Base-by-base conservation (phyloP, 805 yeast species). In the Cyberlindnera maritima region DNA sequence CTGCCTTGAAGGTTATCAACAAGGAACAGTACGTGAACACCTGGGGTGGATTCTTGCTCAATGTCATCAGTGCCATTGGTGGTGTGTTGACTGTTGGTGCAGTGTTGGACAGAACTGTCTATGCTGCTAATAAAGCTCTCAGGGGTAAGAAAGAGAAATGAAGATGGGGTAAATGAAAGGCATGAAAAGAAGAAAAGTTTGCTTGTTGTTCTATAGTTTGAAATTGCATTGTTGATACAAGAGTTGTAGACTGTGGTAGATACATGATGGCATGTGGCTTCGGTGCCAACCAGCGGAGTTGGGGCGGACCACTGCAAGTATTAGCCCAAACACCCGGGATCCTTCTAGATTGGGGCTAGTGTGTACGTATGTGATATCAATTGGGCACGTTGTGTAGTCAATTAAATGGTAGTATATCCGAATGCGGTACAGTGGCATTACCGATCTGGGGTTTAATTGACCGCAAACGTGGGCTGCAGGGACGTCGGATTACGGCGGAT, bases 31-130 rank as follows among this genome's bases (percentile, higher is more conserved):
- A 72, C 48, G 63, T 65, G 15, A 85, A 83, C 62, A 76, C 94
- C 2, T 86, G 94, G 83, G 83, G 91, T 26, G 87, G 90, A 2
- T 90, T 91, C 62, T 59, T 89, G 21, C 70, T 90, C 49, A 89
- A 91, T 31, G 88, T 87, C 23, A 80, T 94, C 55, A 85, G 96
- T 46, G 88, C 95, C 8, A 76, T 92, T 35, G 98, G 97, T 10
- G 97, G 98, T 40, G 90, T 94, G 11, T 72, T 94, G 49, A 91
- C 97, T 23, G 90, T 92, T 23, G 98, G 96, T 10, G 85, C 97
- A 0, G 80, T 91, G 32, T 66, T 91, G 39, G 99, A 94, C 65
- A 79, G 89, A 49, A 82, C 95, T 3, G 85, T 90, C 4, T 90
- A 88, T 79, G 92, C 88, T 12, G 96, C 96, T 1, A 91, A 90